Conservation (phyloP, 768 basidiomycete genomes). For the Mycena maculata region DNA sequence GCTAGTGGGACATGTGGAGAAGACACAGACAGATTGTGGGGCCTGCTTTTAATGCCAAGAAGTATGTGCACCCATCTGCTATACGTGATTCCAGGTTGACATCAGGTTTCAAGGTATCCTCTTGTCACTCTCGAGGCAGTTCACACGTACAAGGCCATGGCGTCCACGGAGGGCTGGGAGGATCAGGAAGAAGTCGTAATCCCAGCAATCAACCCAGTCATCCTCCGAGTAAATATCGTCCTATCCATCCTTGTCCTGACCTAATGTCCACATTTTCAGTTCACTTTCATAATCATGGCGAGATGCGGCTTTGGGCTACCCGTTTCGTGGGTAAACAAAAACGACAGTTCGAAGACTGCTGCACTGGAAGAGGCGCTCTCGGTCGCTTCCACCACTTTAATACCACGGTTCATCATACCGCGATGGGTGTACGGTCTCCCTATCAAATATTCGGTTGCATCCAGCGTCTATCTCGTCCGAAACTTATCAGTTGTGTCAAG, state of each 20-base stretch:
- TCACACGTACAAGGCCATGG: background rate
- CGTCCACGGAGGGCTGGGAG: background rate
- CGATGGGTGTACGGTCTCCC: background rate
- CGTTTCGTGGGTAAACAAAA: background rate
- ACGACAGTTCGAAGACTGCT: background rate
- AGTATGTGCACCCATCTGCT: background rate
- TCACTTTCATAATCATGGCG: background rate
- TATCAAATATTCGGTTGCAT: background rate
- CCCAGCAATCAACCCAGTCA: background rate
- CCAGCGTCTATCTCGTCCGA: background rate
- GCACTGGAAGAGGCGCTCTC: background rate
- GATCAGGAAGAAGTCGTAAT: background rate
- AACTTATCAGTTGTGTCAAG: background rate
- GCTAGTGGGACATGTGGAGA: slow-evolving; percentile 2
- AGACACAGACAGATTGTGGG: background rate
- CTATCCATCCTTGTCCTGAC: background rate
- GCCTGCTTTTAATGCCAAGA: background rate
- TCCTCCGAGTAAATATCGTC: slow-evolving; percentile 1
- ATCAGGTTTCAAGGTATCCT: background rate
- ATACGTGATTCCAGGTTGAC: background rate
- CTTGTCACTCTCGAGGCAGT: background rate
- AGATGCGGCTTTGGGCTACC: background rate
- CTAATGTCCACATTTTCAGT: background rate
- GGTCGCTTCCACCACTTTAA: background rate
- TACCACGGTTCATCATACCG: background rate